phyloP scores from a whole-genome alignment of 1,284 basidiomycete species.

The Coriolopsis trogii region DNA sequence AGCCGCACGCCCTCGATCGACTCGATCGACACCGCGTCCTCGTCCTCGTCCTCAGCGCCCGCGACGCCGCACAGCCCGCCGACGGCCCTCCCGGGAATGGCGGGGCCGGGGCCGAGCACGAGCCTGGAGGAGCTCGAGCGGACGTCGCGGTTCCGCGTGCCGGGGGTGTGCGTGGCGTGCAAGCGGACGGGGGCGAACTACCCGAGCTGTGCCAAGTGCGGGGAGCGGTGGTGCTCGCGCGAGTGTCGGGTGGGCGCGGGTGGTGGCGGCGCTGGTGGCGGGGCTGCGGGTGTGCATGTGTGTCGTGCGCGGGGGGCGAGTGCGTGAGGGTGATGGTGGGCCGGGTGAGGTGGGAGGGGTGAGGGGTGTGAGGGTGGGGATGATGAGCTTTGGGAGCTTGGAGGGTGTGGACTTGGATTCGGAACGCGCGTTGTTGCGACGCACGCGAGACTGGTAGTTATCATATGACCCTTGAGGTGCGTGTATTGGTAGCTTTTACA shows the following conservation, averaged over 20 bases:
- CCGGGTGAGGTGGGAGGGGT: neutral
- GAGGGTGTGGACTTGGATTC: neutral
- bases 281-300: constrained; percentile 44
- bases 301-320: constrained; percentile 35
- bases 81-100: no score
- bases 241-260: constrained; percentile 55
- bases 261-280: no score
- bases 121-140: constrained; percentile 57
- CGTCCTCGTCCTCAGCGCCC: constrained; percentile 31
- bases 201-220: constrained; percentile 66
- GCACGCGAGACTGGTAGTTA: neutral
- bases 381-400: neutral
- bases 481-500: neutral
- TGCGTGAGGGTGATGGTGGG: neutral
- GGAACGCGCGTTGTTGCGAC: constrained; percentile 1
- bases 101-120: constrained; percentile 43
- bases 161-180: constrained; percentile 56
- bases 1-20: constrained; percentile 32
- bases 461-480: constrained; percentile 10
- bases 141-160: constrained; percentile 53
- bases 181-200: constrained; percentile 59
- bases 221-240: constrained; percentile 70
- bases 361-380: neutral
- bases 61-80: no score
- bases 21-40: constrained; percentile 34